Evolutionary conservation across 2,329 filamentous ascomycete genomes (phyloP).

Genomic region (Penicillium sp.): DNA sequence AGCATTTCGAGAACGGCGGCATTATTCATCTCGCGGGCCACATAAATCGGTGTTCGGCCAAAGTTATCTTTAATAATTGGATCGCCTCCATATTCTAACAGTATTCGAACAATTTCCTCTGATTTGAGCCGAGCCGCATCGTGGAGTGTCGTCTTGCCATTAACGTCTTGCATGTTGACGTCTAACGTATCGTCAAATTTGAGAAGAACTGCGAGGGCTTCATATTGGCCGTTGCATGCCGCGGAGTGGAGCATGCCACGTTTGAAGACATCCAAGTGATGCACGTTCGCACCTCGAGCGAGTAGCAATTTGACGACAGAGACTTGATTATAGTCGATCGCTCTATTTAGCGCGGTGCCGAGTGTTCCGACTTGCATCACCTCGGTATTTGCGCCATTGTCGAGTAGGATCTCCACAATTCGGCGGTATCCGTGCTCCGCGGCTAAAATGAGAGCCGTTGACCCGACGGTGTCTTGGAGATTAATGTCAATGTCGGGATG

Average conservation of each 20-base stretch:
- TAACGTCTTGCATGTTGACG: slow-evolving; percentile 2
- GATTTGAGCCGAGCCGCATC: neutral
- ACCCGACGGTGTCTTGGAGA: neutral
- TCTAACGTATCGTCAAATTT: neutral
- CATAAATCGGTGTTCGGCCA: slow-evolving; percentile 3
- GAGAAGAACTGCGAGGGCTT: neutral
- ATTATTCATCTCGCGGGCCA: neutral
- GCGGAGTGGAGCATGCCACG: slow-evolving; percentile 4
- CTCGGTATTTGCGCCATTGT: slow-evolving; percentile 2
- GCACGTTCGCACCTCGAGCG: slow-evolving; percentile 1
- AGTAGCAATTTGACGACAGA: slow-evolving; percentile 1
- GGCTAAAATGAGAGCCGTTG: slow-evolving; percentile 1
- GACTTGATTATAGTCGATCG: slow-evolving; percentile 3
- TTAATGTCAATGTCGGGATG: slow-evolving; percentile 3
- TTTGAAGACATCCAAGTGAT: slow-evolving; percentile 1
- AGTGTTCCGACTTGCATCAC: neutral
- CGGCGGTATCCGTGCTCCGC: slow-evolving; percentile 1
- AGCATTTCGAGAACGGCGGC: neutral
- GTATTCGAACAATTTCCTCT: neutral
- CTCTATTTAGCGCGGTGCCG: slow-evolving; percentile 1
- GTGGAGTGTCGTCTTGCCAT: slow-evolving; percentile 2
- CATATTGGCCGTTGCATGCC: neutral
- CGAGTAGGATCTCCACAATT: neutral
- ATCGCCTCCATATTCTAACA: neutral
- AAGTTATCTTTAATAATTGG: slow-evolving; percentile 1